Percentiles rank a stretch among this genome's conserved stretches.
These are phyloP conservation scores for Salvia hispanica DNA, from an alignment of 257 asterid genomes.

Conservation along the genomic window DNA sequence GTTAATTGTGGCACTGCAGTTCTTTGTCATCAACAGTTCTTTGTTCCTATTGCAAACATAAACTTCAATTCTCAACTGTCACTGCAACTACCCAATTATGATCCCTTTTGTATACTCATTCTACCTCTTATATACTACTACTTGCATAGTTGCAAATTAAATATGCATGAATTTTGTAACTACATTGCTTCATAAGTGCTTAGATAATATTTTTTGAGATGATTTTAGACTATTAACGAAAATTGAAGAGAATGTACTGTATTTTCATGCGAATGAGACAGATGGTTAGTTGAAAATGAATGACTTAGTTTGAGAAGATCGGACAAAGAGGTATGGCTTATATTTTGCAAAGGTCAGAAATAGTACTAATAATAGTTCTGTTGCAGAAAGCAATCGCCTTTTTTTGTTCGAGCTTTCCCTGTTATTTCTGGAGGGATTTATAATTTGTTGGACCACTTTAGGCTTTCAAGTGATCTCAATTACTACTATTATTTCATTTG, in stretches of 20 bases:
- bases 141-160: background rate
- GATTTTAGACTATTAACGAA: too few relatives aligned
- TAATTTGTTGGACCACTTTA: constrained; percentile 20
- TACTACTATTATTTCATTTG: background rate
- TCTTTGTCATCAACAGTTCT: too few relatives aligned
- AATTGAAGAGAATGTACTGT: too few relatives aligned
- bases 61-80: background rate
- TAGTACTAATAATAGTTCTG: constrained; percentile 12
- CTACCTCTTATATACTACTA: too few relatives aligned
- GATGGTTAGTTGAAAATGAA: constrained; percentile 18
- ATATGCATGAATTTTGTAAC: background rate
- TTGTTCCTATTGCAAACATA: constrained; percentile 17
- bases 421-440: constrained; percentile 6
- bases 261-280: constrained; percentile 26
- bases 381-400: constrained; percentile 6
- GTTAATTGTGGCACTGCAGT: constrained; percentile 19
- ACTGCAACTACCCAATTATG: constrained; percentile 21
- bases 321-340: constrained; percentile 28
- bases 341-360: constrained; percentile 21
- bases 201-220: too few relatives aligned
- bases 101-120: background rate
- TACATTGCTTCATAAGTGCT: background rate
- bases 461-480: constrained; percentile 10
- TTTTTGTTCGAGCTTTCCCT: background rate
- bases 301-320: constrained; percentile 9